A percentile compares a stretch with the other conserved stretches of the same genome.
These are phyloP conservation scores for Micractinium conductrix DNA, from an alignment of 139 green algal species.

Conservation along the genomic window DNA sequence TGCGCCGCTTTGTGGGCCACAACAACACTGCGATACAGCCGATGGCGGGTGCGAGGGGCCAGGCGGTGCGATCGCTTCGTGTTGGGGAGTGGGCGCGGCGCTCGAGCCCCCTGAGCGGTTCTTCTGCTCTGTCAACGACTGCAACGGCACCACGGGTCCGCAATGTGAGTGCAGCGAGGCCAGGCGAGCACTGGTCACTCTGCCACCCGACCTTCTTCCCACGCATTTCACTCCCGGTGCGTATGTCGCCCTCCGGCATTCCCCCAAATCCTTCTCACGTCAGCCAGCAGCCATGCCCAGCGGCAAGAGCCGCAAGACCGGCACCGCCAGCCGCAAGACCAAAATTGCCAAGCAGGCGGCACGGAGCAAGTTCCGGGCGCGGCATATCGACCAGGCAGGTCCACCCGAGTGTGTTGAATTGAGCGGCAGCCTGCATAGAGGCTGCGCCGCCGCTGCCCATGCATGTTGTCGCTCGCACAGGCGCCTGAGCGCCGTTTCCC, in stretches of 20 bases:
- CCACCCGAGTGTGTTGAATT: neutral
- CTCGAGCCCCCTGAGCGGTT: too few relatives aligned
- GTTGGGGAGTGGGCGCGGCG: too few relatives aligned
- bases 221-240: neutral
- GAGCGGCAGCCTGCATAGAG: too few relatives aligned
- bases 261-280: neutral
- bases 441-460: neutral
- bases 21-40: too few relatives aligned
- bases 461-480: neutral
- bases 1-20: too few relatives aligned
- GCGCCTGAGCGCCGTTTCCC: neutral
- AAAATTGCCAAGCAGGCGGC: conserved; percentile 57
- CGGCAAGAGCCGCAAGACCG: conserved; percentile 43
- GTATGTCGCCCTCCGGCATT: too few relatives aligned
- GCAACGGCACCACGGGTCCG: neutral
- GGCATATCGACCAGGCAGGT: conserved; percentile 81
- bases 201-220: neutral
- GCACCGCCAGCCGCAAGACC: conserved; percentile 28
- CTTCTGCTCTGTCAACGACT: too few relatives aligned
- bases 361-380: conserved; percentile 60
- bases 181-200: too few relatives aligned
- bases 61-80: too few relatives aligned
- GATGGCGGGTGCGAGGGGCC: too few relatives aligned
- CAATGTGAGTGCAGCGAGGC: neutral
- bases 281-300: conserved; percentile 6